These are phyloP conservation scores for Russula sp. DNA, from an alignment of 768 basidiomycete genomes.

Conservation along the genomic window DNA sequence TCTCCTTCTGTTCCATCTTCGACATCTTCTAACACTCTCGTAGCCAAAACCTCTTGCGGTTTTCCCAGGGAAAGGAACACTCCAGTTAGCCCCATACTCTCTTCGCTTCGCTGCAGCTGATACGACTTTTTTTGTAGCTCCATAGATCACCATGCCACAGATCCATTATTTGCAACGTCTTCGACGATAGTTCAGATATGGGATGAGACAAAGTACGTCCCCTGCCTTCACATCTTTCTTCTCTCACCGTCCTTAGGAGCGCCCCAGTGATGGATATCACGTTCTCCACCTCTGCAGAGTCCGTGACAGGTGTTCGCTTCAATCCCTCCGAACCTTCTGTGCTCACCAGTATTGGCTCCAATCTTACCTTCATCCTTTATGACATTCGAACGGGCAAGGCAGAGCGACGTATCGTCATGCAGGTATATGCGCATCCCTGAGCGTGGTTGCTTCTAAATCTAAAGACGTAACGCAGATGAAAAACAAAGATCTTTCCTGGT, in stretches of 20 bases:
- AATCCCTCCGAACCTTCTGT: conserved; percentile 93
- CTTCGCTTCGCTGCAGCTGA: conserved; percentile 5
- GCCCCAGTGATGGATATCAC: conserved; percentile 83
- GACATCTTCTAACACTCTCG: conserved; percentile 20
- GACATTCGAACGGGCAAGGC: conserved; percentile 97
- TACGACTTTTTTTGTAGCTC: conserved; percentile 49
- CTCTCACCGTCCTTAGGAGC: conserved; percentile 48
- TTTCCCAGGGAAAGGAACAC: conserved; percentile 82
- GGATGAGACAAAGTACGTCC: conserved; percentile 92
- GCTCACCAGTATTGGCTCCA: conserved; percentile 91
- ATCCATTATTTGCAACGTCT: conserved; percentile 90
- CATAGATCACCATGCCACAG: conserved; percentile 89
- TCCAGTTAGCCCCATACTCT: conserved; percentile 63
- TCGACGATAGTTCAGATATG: conserved; percentile 93
- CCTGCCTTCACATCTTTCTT: neutral
- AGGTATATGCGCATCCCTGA: conserved; percentile 44
- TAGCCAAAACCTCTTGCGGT: conserved; percentile 61
- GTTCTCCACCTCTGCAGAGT: conserved; percentile 85
- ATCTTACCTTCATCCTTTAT: conserved; percentile 93
- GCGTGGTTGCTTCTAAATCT: conserved; percentile 12
- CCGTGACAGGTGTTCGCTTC: conserved; percentile 83
- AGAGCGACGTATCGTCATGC: conserved; percentile 87
- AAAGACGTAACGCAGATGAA: conserved; percentile 55
- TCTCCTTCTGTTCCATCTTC: neutral
- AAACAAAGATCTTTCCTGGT: conserved; percentile 90